Evolutionary conservation across 2,329 filamentous ascomycete species (phyloP), one percentile per base, ranked within the genome.

Genomic region (Penicillium sp.): DNA sequence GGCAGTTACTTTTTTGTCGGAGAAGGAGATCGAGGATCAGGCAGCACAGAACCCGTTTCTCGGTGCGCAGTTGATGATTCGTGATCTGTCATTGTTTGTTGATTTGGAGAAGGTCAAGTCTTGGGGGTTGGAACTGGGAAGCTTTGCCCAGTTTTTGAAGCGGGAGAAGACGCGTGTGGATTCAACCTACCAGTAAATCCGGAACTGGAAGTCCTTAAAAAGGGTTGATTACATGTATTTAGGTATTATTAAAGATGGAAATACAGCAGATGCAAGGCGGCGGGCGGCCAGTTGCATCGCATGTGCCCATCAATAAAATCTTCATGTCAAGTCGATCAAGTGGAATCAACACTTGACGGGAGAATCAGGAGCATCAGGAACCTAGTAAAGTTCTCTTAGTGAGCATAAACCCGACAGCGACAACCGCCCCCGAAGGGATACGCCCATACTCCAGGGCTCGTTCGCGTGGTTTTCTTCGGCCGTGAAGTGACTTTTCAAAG

Each of bases 101-200:
- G 68, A 79, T 48, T 63, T 64, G 51, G 56, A 63, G 6, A 42
- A 55, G 2, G 48, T 64, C 3, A 68, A 63, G 54, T 56, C 56
- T 9, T 79, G 69, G 70, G 72, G 69, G 0, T 63, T 81, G 30
- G 64, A 69, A 2, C 42, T 78, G 47, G 71, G 69, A n/a, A 74
- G 66, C 0, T 76, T 81, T 51, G 61, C 69, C n/a, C 57, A 66
- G 18, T 81, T 76, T 45, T 47, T 80, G 38, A 61, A 69, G 49
- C 64, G 71, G 42, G 73, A 81, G 63, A 70, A 69, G 54, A 62
- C 53, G 7, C 51, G 47, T 0, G 56, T 67, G 9, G 13, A 42
- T n/a, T 24, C 44, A 18, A 62, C 58, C 16, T 66, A 60, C 44
- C 18, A 14, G 16, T 48, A 14, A 50, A 20, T 7, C 4, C 9